phyloP scores from a whole-genome alignment of 352 stramenopile genomes.

The Pythium coloratum region DNA sequence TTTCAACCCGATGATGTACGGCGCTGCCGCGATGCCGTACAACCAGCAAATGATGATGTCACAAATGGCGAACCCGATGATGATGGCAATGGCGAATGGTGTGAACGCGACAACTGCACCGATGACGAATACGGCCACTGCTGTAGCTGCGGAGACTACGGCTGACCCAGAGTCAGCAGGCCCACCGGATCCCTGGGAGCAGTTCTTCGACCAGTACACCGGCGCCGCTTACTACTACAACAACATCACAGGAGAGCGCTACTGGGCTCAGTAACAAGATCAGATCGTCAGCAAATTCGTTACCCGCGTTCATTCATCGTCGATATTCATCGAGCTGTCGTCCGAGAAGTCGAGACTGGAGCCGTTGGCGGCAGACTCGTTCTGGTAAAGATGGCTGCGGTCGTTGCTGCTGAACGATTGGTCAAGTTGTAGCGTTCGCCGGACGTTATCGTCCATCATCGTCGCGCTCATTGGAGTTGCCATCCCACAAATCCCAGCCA shows the following conservation, averaged over 20 bases:
- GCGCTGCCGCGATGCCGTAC: conserved; percentile 41
- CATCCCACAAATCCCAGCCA: background rate
- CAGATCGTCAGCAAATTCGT: conserved; percentile 5
- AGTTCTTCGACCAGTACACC: conserved; percentile 87
- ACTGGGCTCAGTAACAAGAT: conserved; percentile 56
- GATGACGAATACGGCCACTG: background rate
- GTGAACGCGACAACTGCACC: background rate
- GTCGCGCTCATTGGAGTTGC: background rate
- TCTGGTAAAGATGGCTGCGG: conserved; percentile 44
- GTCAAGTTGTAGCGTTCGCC: conserved; percentile 46
- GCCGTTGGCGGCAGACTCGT: conserved; percentile 28
- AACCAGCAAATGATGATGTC: conserved; percentile 44
- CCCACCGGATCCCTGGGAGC: conserved; percentile 73
- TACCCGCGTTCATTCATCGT: conserved; percentile 36
- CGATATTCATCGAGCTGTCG: conserved; percentile 75
- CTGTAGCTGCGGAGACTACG: conserved; percentile 8
- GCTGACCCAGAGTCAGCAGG: conserved; percentile 5
- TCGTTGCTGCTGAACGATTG: conserved; percentile 79
- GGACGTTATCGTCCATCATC: conserved; percentile 31
- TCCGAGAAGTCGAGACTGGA: conserved; percentile 77
- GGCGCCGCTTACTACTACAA: conserved; percentile 89
- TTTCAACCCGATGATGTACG: conserved; percentile 52
- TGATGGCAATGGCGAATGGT: conserved; percentile 20
- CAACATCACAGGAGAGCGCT: conserved; percentile 81
- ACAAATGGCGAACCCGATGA: conserved; percentile 35